Evolutionary conservation across 257 asterid species (phyloP).

Genomic region (Ligustrum vulgare): DNA sequence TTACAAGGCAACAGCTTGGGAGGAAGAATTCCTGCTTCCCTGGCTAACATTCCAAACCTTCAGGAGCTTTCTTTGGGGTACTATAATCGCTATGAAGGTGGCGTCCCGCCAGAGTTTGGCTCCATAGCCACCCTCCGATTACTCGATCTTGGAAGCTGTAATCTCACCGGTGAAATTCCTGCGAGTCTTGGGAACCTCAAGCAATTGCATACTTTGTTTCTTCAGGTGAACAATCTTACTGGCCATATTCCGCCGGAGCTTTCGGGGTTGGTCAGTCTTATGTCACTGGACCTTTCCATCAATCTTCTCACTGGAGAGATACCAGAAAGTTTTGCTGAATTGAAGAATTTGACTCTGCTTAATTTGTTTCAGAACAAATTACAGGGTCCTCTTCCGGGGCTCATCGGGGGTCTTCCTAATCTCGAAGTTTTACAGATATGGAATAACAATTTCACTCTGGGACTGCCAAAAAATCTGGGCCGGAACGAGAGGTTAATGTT

Average conservation of each 20-base stretch:
- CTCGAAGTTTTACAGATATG: slow-evolving; percentile 73
- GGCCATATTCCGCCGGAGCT: slow-evolving; percentile 69
- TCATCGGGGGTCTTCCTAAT: slow-evolving; percentile 74
- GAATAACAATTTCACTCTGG: slow-evolving; percentile 79
- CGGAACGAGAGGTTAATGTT: slow-evolving; percentile 42
- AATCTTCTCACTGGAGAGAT: slow-evolving; percentile 69
- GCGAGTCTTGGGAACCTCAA: slow-evolving; percentile 67
- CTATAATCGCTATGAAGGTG: slow-evolving; percentile 64
- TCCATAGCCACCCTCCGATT: slow-evolving; percentile 37
- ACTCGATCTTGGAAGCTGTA: slow-evolving; percentile 68
- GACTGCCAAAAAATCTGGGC: slow-evolving; percentile 76
- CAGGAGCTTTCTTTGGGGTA: slow-evolving; percentile 66
- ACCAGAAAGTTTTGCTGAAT: slow-evolving; percentile 47
- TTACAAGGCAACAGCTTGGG: slow-evolving; percentile 63
- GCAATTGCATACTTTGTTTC: slow-evolving; percentile 60
- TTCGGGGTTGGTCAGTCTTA: slow-evolving; percentile 58
- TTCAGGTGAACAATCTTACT: slow-evolving; percentile 64
- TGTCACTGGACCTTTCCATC: slow-evolving; percentile 70
- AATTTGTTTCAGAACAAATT: slow-evolving; percentile 61
- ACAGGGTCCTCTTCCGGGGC: slow-evolving; percentile 67
- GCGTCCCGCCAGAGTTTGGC: slow-evolving; percentile 86
- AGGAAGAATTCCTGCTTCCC: slow-evolving; percentile 69
- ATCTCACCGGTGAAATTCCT: slow-evolving; percentile 81
- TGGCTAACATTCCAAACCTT: slow-evolving; percentile 58
- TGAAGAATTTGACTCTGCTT: slow-evolving; percentile 64